These are phyloP conservation scores for Crataegus laevigata DNA, from an alignment of 306 rosid genomes.

Conservation along the genomic window DNA sequence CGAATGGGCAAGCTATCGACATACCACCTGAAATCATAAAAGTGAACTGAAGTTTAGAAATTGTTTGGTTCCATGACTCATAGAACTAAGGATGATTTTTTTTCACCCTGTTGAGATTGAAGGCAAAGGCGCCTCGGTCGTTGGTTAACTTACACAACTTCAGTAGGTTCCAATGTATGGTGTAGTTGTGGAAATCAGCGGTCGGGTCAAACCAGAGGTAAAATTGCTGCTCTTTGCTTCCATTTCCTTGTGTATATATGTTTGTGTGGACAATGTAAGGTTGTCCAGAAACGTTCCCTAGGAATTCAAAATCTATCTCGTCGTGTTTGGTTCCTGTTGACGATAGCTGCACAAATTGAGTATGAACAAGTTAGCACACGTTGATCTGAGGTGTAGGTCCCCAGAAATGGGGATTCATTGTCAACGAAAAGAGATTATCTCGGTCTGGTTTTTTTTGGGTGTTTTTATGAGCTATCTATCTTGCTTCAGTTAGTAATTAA, in stretches of 20 bases:
- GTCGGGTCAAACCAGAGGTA: constrained; percentile 87
- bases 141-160: constrained; percentile 54
- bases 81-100: neutral
- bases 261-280: constrained; percentile 82
- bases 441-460: neutral
- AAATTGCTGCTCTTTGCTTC: constrained; percentile 78
- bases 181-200: constrained; percentile 75
- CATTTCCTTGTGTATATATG: constrained; percentile 55
- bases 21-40: constrained; percentile 54
- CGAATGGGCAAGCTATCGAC: constrained; percentile 65
- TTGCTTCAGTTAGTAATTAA: neutral
- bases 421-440: neutral
- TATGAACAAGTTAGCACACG: constrained; percentile 3
- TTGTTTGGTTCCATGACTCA: neutral
- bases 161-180: constrained; percentile 79
- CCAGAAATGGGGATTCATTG: too few relatives aligned
- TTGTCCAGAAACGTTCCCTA: constrained; percentile 74
- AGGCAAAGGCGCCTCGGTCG: neutral
- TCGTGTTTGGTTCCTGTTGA: constrained; percentile 65
- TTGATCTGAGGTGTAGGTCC: neutral
- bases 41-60: neutral
- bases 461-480: neutral
- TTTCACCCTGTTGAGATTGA: neutral
- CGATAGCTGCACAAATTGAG: constrained; percentile 47
- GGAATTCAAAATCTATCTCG: constrained; percentile 87